Evolutionary conservation across 2,329 filamentous ascomycete genomes (phyloP).

Genomic region (Pyricularia sp.): DNA sequence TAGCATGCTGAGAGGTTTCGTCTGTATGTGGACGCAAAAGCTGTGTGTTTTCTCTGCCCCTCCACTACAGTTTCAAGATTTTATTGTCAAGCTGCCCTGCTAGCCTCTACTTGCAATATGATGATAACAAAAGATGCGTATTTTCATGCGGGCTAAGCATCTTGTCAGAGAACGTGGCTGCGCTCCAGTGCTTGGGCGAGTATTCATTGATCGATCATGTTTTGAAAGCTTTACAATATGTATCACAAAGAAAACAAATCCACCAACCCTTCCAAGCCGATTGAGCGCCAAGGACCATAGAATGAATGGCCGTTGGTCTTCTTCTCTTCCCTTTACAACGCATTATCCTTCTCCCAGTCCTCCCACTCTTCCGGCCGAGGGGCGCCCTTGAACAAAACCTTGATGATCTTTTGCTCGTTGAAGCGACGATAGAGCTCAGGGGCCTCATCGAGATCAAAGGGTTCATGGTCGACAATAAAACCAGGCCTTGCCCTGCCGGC

Average conservation of each 20-base stretch:
- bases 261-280: no score
- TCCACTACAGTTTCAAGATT: no score
- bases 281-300: no score
- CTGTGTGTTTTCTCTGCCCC: background rate
- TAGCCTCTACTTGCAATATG: no score
- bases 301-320: background rate
- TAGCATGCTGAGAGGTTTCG: background rate
- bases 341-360: background rate
- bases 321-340: background rate
- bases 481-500: conserved; percentile 14
- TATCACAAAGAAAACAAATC: no score
- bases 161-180: no score
- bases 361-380: background rate
- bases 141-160: no score
- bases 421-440: conserved; percentile 15
- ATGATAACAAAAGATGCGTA: no score
- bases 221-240: no score
- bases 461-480: conserved; percentile 15
- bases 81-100: no score
- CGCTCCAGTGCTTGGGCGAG: no score
- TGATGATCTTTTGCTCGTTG: conserved; percentile 11
- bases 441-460: conserved; percentile 15
- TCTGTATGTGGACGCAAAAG: background rate
- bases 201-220: no score
- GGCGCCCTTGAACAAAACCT: conserved; percentile 10